Percentiles rank a stretch among this genome's conserved stretches.
These are phyloP conservation scores for Ophiostoma montium DNA, from an alignment of 2,329 filamentous ascomycete genomes.

Conservation along the genomic window DNA sequence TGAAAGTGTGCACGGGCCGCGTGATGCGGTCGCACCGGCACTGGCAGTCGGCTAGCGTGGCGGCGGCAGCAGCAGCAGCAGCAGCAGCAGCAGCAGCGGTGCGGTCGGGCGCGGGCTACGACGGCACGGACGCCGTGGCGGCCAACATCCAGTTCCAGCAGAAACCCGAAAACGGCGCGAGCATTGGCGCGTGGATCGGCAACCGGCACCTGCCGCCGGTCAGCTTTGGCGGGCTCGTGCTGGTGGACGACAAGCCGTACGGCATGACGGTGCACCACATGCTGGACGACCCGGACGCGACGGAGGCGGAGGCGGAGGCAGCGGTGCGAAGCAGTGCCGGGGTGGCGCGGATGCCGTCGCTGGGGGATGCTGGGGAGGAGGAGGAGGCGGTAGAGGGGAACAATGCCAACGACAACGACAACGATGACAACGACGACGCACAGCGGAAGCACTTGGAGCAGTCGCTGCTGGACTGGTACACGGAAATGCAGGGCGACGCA, in stretches of 20 bases:
- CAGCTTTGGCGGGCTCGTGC: conserved; percentile 75
- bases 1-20: conserved; percentile 18
- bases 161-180: conserved; percentile 70
- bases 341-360: conserved; percentile 12
- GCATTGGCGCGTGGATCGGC: conserved; percentile 80
- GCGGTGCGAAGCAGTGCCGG: conserved; percentile 15
- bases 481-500: conserved; percentile 20
- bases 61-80: background rate
- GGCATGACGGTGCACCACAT: conserved; percentile 97
- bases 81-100: background rate
- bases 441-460: conserved; percentile 19
- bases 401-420: background rate
- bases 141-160: conserved; percentile 67
- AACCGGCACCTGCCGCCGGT: conserved; percentile 79
- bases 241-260: conserved; percentile 72
- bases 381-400: too few relatives aligned
- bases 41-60: too few relatives aligned
- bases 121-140: conserved; percentile 22
- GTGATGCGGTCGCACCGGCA: conserved; percentile 12
- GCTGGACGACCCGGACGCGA: conserved; percentile 55
- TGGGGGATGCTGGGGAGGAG: background rate
- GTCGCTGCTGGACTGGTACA: conserved; percentile 28
- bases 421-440: conserved; percentile 14
- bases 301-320: conserved; percentile 11
- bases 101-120: conserved; percentile 15